Evolutionary conservation across 257 asterid species (phyloP), one percentile per base, ranked within the genome.

Genomic region (Eucommia ulmoides): DNA sequence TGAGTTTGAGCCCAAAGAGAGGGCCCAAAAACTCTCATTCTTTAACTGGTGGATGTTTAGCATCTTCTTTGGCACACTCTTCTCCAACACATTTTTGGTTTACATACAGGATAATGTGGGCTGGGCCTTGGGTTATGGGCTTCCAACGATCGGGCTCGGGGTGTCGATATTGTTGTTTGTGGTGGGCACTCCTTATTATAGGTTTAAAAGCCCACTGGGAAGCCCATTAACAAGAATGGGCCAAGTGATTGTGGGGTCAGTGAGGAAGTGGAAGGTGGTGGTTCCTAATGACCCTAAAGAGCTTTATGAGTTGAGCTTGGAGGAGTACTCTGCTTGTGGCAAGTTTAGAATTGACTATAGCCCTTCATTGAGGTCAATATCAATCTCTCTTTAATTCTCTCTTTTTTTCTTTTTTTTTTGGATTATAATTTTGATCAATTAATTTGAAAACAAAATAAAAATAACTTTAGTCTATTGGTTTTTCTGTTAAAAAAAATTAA

Each of bases 31-130:
- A 69, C 76, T 81, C 33, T 81, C 92, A 7, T 81, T 77, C 72
- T 81, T 81, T 72, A 81, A 81, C 20, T 81, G 92, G 92, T 81
- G 92, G 93, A 66, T 73, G 82, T 81, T 78, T 41, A 78, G 93
- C 68, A 65, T 81, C 49, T 81, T 81, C 50, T 24, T 75, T 7
- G 93, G 93, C 1, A 75, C 81, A 19, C 78, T 81, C 8, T 70
- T 81, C 61, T 65, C 83, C 53, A 75, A 78, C 61, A 75, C 73
- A 19, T 71, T 78, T 46, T 70, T 81, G 1, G 51, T 81, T 26
- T 81, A 81, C 71, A 64, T 78, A 19, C 87, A 81, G 55, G 84
- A 78, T 51, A 64, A 33, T 15, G 80, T 68, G 2, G 81, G 87
- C 0, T 74, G 84, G 87, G 46, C 67, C 1, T 15, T 73, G 3